These are phyloP conservation scores for Globisporangium yorkense DNA, from an alignment of 352 stramenopile genomes.

Conservation along the genomic window DNA sequence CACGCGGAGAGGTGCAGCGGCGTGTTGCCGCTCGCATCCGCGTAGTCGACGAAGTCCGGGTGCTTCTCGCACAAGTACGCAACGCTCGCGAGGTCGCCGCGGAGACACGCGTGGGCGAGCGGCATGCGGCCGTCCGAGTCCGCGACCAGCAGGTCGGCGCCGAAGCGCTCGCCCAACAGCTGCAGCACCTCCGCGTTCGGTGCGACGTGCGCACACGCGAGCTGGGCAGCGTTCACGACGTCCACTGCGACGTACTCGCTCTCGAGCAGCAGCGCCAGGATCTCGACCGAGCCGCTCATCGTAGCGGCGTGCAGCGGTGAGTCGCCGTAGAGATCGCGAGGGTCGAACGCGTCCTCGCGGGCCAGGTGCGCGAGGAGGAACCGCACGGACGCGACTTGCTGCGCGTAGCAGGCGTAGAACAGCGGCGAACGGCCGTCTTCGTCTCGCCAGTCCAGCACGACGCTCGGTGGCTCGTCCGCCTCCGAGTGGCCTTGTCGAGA, in stretches of 20 bases:
- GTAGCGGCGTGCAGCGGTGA: constrained; percentile 49
- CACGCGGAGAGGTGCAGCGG: constrained; percentile 55
- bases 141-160: constrained; percentile 45
- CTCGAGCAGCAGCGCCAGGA: constrained; percentile 34
- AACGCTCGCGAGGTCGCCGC: constrained; percentile 43
- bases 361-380: constrained; percentile 28
- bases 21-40: constrained; percentile 57
- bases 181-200: constrained; percentile 25
- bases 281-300: constrained; percentile 22
- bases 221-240: constrained; percentile 29
- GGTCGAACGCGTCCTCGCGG: constrained; percentile 7
- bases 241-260: constrained; percentile 32
- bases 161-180: constrained; percentile 31
- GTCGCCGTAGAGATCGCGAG: constrained; percentile 2
- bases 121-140: constrained; percentile 57
- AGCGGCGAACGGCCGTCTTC: constrained; percentile 58
- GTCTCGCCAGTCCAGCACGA: constrained; percentile 47
- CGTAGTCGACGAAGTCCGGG: constrained; percentile 67
- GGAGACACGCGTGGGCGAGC: constrained; percentile 52
- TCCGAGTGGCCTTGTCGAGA: not conserved
- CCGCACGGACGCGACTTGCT: constrained; percentile 34
- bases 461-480: not conserved
- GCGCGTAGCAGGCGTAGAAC: constrained; percentile 68
- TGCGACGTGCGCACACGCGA: constrained; percentile 40
- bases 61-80: constrained; percentile 40